phyloP scores from a whole-genome alignment of 2,329 filamentous ascomycete genomes.

The Botrytis deweyae region DNA sequence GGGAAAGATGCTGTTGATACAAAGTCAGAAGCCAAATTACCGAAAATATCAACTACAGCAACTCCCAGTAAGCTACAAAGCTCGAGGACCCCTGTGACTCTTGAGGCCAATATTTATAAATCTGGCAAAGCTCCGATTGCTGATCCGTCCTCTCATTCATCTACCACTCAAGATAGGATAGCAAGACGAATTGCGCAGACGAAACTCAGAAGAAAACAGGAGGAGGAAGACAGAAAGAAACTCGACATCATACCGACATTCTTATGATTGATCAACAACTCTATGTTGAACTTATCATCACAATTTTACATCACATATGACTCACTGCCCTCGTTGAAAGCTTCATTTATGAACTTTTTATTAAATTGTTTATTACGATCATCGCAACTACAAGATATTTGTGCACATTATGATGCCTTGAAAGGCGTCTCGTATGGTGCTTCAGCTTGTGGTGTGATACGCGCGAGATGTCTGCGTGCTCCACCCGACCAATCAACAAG shows the following conservation, averaged over 20 bases:
- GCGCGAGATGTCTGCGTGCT: constrained; percentile 73
- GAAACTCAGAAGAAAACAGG: constrained; percentile 26
- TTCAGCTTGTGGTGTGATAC: constrained; percentile 83
- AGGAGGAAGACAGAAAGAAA: constrained; percentile 29
- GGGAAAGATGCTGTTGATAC: not conserved
- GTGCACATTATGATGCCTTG: constrained; percentile 17
- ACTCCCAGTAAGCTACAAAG: not conserved
- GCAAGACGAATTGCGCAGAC: constrained; percentile 28
- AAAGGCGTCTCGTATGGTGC: constrained; percentile 70
- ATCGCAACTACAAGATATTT: not conserved
- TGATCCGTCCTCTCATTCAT: not conserved
- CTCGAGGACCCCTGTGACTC: not conserved
- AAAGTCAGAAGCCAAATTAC: not conserved
- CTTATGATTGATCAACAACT: constrained; percentile 18
- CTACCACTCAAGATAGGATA: constrained; percentile 14
- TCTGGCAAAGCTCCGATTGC: not conserved
- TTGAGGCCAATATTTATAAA: too few species aligned
- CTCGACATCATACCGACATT: constrained; percentile 35
- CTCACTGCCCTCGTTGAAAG: not conserved
- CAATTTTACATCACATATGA: not conserved
- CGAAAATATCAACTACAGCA: not conserved
- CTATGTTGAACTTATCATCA: not conserved
- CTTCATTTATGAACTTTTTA: not conserved
- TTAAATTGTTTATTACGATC: not conserved
- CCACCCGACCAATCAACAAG: constrained; percentile 80